Evolutionary conservation across 768 basidiomycete species (phyloP).

Genomic region (Boletus insuetus): DNA sequence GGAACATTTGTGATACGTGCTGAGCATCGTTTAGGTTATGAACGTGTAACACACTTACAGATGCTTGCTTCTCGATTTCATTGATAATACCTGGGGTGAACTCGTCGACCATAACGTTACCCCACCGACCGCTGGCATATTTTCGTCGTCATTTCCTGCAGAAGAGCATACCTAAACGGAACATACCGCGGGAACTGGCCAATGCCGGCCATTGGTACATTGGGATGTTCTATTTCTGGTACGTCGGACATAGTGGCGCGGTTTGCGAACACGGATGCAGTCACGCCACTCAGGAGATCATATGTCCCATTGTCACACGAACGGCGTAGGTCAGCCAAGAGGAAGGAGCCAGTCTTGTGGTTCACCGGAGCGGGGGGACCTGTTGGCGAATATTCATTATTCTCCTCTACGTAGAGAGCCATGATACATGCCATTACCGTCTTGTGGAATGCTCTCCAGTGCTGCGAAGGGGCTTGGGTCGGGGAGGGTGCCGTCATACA

Average conservation of each 20-base stretch:
- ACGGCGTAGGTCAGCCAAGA: background rate
- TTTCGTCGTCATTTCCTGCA: background rate
- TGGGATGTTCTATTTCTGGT: background rate
- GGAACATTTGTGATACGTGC: background rate
- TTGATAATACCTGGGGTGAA: slow-evolving; percentile 12
- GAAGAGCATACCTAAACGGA: background rate
- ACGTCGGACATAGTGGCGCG: background rate
- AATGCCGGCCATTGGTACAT: background rate
- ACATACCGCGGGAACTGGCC: slow-evolving; percentile 6
- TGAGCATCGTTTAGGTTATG: background rate
- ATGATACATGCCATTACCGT: background rate
- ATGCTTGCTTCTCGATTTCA: background rate
- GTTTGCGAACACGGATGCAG: background rate
- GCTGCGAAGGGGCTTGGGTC: background rate
- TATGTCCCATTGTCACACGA: slow-evolving; percentile 1
- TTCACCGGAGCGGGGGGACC: background rate
- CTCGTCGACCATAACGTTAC: slow-evolving; percentile 15
- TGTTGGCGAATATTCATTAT: background rate
- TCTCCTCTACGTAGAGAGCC: background rate
- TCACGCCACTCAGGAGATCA: background rate
- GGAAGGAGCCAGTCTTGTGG: background rate
- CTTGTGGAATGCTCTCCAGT: background rate
- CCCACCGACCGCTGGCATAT: slow-evolving; percentile 16
- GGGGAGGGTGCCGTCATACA: background rate
- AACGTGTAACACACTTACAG: background rate